A percentile compares a stretch with the other conserved stretches of the same genome.
phyloP scores from a whole-genome alignment of 2,329 filamentous ascomycete genomes.

The Juglanconis oblonga region DNA sequence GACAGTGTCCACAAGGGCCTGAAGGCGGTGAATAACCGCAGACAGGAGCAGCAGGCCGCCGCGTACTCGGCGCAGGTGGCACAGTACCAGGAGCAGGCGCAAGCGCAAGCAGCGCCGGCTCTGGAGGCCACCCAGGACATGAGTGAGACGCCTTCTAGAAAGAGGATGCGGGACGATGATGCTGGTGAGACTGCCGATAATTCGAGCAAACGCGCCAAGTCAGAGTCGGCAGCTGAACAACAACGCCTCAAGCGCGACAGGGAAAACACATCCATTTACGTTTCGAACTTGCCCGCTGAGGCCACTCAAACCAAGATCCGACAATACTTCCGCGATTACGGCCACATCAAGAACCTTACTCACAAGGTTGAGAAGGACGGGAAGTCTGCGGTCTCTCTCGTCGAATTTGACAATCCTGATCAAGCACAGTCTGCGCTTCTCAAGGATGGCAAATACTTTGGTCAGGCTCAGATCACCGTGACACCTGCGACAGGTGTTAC shows the following conservation, averaged over 20 bases:
- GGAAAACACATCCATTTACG: constrained; percentile 82
- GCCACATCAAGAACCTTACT: constrained; percentile 75
- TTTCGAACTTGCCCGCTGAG: constrained; percentile 70
- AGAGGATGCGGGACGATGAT: constrained; percentile 72
- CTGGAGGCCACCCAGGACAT: constrained; percentile 31
- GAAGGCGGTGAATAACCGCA: constrained; percentile 61
- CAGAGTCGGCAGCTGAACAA: constrained; percentile 32
- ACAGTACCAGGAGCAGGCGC: constrained; percentile 30
- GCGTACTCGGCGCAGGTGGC: constrained; percentile 52
- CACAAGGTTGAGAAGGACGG: constrained; percentile 60
- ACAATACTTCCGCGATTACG: constrained; percentile 90
- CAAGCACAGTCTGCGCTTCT: constrained; percentile 80
- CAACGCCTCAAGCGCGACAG: constrained; percentile 70
- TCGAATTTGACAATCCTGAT: constrained; percentile 80
- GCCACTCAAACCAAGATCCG: constrained; percentile 70
- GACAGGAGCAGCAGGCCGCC: constrained; percentile 62
- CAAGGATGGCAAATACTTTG: constrained; percentile 76
- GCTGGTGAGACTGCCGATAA: constrained; percentile 47
- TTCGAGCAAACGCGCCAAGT: constrained; percentile 66
- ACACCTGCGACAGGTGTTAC: constrained; percentile 74
- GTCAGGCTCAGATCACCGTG: constrained; percentile 70
- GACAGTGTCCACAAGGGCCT: constrained; percentile 69
- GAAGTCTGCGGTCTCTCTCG: constrained; percentile 66
- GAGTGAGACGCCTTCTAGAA: constrained; percentile 40
- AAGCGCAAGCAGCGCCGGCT: constrained; percentile 30